Base-by-base conservation (phyloP, 495 filamentous ascomycete genomes). In the Aspergillus diversus region DNA sequence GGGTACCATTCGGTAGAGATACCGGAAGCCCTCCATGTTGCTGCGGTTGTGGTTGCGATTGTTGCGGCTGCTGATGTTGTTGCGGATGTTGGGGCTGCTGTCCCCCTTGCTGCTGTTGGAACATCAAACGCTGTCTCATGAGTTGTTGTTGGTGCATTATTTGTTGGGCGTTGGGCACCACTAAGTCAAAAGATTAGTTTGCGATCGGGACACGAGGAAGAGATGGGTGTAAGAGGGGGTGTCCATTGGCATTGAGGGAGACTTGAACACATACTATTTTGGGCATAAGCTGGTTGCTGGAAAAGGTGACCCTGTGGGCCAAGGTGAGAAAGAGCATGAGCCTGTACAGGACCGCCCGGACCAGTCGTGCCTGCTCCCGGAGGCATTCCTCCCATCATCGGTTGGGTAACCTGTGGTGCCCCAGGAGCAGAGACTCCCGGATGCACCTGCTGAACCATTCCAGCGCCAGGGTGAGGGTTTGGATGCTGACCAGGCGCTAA, bases 381-480 rank as follows among this genome's bases (percentile, higher is more conserved):
- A 67, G 90, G 90, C 87, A 96, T 93, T 7, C 86, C 89, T 59
- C 78, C 90, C 89, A 94, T 88, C 84, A 89, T 86, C 62, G 90
- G 87, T 63, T 93, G 90, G 69, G 84, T 92, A 37, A 93, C 91
- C 67, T 95, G 92, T 53, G 87, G 86, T 43, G 85, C 87, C 60
- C 87, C 88, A 7, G 92, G 90, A 9, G 84, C 90, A 39, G 92
- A 93, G n/a, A 92, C 92, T 46, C 89, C 90, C 70, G 90, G 89
- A 69, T 95, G 92, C 71, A 89, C 90, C 73, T 89, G 89, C 67
- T 90, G 91, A 46, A 87, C 86, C 81, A 96, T 93, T 27, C 78
- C 84, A 68, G 76, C 77, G 46, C 71, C 78, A 17, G 77, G 82
- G 68, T 76, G 80, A 80, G 66, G 78, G 63, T 78, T 89, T 57